Percentiles rank a stretch among this genome's conserved stretches.
phyloP scores from a whole-genome alignment of 257 asterid genomes.

The Penstemon newberryi region DNA sequence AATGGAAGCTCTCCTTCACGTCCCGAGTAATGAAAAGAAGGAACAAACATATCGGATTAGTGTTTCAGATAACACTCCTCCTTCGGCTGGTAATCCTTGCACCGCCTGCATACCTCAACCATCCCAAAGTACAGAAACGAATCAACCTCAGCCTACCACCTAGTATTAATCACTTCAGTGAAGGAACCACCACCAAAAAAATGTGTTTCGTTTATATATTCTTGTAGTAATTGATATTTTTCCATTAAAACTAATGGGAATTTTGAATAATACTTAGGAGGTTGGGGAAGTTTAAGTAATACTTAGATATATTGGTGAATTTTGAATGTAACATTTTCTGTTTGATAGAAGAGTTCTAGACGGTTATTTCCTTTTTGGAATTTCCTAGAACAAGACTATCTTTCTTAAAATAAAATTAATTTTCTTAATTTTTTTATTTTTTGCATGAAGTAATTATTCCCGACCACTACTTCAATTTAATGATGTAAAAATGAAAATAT shows the following conservation, averaged over 20 bases:
- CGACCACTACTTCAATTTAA: too few species aligned
- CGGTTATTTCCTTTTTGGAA: too few species aligned
- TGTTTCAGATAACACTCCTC: constrained; percentile 47
- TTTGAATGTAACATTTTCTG: neutral
- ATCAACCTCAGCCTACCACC: constrained; percentile 35
- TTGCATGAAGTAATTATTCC: too few species aligned
- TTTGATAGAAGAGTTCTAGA: neutral
- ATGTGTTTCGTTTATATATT: neutral
- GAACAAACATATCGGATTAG: constrained; percentile 70
- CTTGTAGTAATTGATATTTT: neutral
- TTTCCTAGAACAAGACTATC: too few species aligned
- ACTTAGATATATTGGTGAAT: too few species aligned
- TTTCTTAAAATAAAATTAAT: too few species aligned
- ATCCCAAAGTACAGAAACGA: constrained; percentile 36
- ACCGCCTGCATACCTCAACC: constrained; percentile 42
- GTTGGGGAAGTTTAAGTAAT: too few species aligned
- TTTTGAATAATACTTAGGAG: neutral
- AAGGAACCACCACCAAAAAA: neutral
- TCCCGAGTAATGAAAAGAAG: constrained; percentile 70
- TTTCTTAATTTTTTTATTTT: too few species aligned
- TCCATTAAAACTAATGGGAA: neutral
- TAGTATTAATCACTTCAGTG: constrained; percentile 11
- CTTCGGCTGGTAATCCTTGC: constrained; percentile 52
- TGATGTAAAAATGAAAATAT: too few species aligned
- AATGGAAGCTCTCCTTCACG: constrained; percentile 86